A percentile compares a stretch with the other conserved stretches of the same genome.
Evolutionary conservation across 768 basidiomycete species (phyloP).

Genomic region (Paxillus involutus): DNA sequence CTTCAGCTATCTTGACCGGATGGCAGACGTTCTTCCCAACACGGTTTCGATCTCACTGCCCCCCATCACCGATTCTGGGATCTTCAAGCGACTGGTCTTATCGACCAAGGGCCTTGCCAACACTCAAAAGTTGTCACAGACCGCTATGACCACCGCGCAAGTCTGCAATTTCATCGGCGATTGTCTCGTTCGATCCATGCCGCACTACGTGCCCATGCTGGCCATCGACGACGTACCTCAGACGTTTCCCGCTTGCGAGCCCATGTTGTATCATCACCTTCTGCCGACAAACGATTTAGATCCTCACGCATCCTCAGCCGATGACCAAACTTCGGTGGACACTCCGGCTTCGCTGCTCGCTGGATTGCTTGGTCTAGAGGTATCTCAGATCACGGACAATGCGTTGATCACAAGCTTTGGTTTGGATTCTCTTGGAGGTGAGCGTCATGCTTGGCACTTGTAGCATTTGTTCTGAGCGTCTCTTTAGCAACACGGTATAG

Average conservation of each 20-base stretch:
- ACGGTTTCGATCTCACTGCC: constrained; percentile 22
- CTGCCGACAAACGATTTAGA: constrained; percentile 1
- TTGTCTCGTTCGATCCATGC: constrained; percentile 7
- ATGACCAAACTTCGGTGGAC: constrained; percentile 2
- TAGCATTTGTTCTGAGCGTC: not conserved
- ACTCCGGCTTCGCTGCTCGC: constrained; percentile 8
- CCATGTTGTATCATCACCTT: constrained; percentile 9
- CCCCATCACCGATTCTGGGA: constrained; percentile 20
- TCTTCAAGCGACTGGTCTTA: constrained; percentile 13
- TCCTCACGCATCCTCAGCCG: not conserved
- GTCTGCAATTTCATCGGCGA: constrained; percentile 16
- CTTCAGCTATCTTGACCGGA: constrained; percentile 19
- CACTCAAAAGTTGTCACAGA: constrained; percentile 9
- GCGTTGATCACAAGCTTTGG: constrained; percentile 14
- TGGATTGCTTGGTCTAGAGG: constrained; percentile 5
- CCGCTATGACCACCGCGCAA: constrained; percentile 15
- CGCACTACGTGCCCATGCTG: constrained; percentile 13
- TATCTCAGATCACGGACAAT: constrained; percentile 10
- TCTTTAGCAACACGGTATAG: constrained; percentile 12
- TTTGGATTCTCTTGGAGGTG: constrained; percentile 12
- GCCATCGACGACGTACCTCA: constrained; percentile 7
- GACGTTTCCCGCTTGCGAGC: constrained; percentile 11
- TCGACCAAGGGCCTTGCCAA: constrained; percentile 11
- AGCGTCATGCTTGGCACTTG: not conserved
- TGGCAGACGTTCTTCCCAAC: constrained; percentile 17